A percentile compares a stretch with the other conserved stretches of the same genome.
Evolutionary conservation across 2,329 filamentous ascomycete species (phyloP).

Genomic region (Arachnopeziza araneosa): DNA sequence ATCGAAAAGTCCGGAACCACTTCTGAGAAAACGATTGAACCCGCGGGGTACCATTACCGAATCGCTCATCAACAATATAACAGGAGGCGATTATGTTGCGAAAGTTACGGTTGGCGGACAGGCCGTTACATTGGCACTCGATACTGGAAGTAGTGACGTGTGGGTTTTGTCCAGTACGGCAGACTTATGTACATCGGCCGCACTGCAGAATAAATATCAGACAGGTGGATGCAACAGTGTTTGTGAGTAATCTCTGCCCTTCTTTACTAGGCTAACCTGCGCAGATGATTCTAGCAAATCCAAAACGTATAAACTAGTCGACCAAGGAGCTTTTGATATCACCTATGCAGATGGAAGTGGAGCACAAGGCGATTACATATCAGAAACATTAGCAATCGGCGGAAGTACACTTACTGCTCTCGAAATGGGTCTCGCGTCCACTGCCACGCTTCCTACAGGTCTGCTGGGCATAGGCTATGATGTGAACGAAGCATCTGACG

Average conservation of each 20-base stretch:
- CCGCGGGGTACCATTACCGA: constrained; percentile 13
- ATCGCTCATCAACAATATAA: constrained; percentile 43
- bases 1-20: neutral
- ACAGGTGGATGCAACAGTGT: constrained; percentile 33
- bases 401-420: constrained; percentile 42
- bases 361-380: constrained; percentile 49
- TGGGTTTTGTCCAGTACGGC: constrained; percentile 43
- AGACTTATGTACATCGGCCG: constrained; percentile 15
- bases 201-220: constrained; percentile 20
- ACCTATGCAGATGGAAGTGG: constrained; percentile 50
- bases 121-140: constrained; percentile 47
- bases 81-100: constrained; percentile 42
- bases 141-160: constrained; percentile 58
- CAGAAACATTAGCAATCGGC: constrained; percentile 47
- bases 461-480: constrained; percentile 52
- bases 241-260: constrained; percentile 35
- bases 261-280: neutral
- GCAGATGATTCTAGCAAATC: constrained; percentile 45
- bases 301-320: constrained; percentile 41
- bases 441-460: constrained; percentile 43
- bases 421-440: constrained; percentile 49
- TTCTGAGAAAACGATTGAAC: constrained; percentile 2
- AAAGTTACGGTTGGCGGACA: constrained; percentile 53
- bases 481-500: constrained; percentile 39
- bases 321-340: constrained; percentile 45